These are phyloP conservation scores for Plasmodium gonderi DNA, from an alignment of 169 alveolate species.

Conservation along the genomic window DNA sequence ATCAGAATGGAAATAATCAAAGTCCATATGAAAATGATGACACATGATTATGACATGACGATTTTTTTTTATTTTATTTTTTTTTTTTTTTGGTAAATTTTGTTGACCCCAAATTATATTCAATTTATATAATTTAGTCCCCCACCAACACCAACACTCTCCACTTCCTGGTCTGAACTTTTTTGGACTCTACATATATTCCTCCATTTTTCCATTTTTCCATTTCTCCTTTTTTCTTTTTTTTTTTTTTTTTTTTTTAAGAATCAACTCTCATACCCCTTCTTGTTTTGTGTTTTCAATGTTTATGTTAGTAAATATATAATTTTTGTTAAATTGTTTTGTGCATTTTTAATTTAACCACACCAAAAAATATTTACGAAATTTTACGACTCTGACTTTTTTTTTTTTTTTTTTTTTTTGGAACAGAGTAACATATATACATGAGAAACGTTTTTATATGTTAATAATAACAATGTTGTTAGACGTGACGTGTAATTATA, in stretches of 20 bases:
- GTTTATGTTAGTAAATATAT: not conserved
- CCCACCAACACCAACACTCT: no score
- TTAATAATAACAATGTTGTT: no score
- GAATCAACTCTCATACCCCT: not conserved
- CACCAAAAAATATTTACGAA: not conserved
- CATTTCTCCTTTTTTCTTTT: not conserved
- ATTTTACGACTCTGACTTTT: not conserved
- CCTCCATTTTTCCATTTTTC: not conserved
- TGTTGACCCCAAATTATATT: no score
- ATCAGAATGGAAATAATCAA: constrained; percentile 12
- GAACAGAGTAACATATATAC: no score
- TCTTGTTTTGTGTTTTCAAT: constrained; percentile 3
- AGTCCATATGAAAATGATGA: constrained; percentile 1
- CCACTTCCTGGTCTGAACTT: no score
- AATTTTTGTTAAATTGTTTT: not conserved
- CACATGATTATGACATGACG: not conserved
- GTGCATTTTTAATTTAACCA: not conserved
- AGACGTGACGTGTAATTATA: no score
- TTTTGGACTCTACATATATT: no score
- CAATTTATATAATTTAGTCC: no score
- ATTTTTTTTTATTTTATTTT: not conserved
- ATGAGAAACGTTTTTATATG: no score
- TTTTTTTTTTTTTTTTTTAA: not conserved
- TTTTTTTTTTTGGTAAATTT: not conserved
- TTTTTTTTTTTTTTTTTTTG: not conserved